Evolutionary conservation across 345 rosid species (phyloP).

Genomic region (Gossypium stocksii): DNA sequence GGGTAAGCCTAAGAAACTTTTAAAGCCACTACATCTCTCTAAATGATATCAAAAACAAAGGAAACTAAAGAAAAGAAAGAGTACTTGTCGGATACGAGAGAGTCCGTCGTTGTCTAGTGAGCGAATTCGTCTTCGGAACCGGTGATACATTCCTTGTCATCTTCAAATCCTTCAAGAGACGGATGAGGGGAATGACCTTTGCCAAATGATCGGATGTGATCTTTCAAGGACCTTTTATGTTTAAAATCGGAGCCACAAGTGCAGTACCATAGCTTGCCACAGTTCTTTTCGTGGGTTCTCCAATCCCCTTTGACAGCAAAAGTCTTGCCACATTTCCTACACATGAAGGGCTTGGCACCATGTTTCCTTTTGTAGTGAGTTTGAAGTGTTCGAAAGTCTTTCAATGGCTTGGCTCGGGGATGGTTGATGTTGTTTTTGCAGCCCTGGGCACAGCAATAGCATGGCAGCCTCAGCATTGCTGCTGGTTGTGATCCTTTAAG

Average conservation of each 20-base stretch:
- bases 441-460: constrained; percentile 71
- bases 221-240: constrained; percentile 96
- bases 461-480: constrained; percentile 78
- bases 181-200: constrained; percentile 91
- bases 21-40: background rate
- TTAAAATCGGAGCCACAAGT: constrained; percentile 97
- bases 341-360: constrained; percentile 59
- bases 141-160: constrained; percentile 59
- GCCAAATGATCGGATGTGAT: constrained; percentile 90
- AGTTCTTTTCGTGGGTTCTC: constrained; percentile 98
- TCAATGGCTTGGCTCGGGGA: constrained; percentile 73
- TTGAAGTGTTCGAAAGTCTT: constrained; percentile 76
- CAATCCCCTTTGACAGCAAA: constrained; percentile 98
- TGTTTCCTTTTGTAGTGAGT: constrained; percentile 83
- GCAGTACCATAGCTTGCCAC: constrained; percentile 98
- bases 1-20: constrained; percentile 16
- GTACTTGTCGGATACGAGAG: background rate
- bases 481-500: constrained; percentile 77
- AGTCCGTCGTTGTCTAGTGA: background rate
- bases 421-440: constrained; percentile 87
- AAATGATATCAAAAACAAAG: background rate
- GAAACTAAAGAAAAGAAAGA: background rate
- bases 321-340: constrained; percentile 82
- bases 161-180: constrained; percentile 56
- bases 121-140: constrained; percentile 51